Evolutionary conservation across 2,329 filamentous ascomycete genomes (phyloP).

Genomic region (Cadophora luteo-olivacea): DNA sequence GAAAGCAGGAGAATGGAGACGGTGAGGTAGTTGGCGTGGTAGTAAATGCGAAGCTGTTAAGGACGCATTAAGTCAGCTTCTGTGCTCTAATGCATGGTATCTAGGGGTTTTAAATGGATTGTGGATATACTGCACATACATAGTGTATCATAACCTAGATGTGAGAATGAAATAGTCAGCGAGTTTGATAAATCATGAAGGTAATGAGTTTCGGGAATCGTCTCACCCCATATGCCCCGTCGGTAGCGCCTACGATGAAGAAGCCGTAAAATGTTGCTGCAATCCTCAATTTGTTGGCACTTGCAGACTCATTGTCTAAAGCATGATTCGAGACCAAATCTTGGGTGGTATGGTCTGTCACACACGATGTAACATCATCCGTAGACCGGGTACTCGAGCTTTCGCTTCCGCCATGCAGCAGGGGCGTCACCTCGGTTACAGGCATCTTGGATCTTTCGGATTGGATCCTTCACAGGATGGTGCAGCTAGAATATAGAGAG

Average conservation of each 20-base stretch:
- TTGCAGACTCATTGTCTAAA: neutral
- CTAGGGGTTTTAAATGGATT: neutral
- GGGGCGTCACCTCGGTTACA: neutral
- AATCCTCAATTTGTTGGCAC: neutral
- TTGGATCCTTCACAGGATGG: neutral
- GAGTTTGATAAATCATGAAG: neutral
- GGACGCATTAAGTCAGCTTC: neutral
- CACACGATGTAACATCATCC: neutral
- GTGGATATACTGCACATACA: neutral
- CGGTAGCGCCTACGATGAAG: neutral
- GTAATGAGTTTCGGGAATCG: neutral
- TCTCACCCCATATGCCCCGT: neutral
- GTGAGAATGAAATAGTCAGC: neutral
- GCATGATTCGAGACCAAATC: neutral
- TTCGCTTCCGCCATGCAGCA: neutral
- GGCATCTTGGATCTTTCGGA: neutral
- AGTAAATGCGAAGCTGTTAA: slow-evolving; percentile 63
- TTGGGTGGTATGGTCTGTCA: neutral
- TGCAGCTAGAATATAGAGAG: neutral
- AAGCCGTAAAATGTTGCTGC: neutral
- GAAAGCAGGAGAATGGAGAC: slow-evolving; percentile 72
- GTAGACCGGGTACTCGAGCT: neutral
- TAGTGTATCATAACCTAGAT: neutral
- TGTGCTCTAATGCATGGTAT: neutral
- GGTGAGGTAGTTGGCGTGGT: slow-evolving; percentile 65